A percentile compares a stretch with the other conserved stretches of the same genome.
These are phyloP conservation scores for Solanum megistacrolobum DNA, from an alignment of 257 asterid genomes.

Conservation along the genomic window DNA sequence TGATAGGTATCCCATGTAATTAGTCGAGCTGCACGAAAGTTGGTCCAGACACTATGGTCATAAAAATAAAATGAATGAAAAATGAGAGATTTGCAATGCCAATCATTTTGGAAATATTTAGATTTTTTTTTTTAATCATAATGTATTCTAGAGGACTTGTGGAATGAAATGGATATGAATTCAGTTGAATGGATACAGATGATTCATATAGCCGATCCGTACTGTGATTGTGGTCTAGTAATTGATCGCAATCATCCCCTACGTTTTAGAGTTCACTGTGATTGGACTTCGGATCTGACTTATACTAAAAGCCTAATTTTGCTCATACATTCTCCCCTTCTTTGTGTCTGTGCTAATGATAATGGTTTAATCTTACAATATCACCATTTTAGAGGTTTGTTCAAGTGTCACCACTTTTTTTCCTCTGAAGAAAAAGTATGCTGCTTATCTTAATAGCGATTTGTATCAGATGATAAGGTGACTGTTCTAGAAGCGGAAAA, in stretches of 20 bases:
- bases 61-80: no score
- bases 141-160: not conserved
- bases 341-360: not conserved
- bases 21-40: no score
- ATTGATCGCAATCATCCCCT: not conserved
- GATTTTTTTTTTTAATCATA: not conserved
- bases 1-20: no score
- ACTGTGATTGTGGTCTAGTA: not conserved
- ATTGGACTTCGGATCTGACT: not conserved
- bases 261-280: not conserved
- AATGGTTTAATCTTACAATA: not conserved
- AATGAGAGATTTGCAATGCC: not conserved
- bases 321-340: not conserved
- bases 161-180: not conserved
- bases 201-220: not conserved
- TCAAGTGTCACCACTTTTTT: not conserved
- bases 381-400: not conserved
- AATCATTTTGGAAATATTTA: not conserved
- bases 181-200: not conserved
- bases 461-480: slow-evolving; percentile 75
- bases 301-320: not conserved
- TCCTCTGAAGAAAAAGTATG: not conserved
- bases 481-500: slow-evolving; percentile 80
- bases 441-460: not conserved
- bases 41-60: no score